These are phyloP conservation scores for Aspergillus diversus DNA, from an alignment of 495 filamentous ascomycete species.

Conservation along the genomic window DNA sequence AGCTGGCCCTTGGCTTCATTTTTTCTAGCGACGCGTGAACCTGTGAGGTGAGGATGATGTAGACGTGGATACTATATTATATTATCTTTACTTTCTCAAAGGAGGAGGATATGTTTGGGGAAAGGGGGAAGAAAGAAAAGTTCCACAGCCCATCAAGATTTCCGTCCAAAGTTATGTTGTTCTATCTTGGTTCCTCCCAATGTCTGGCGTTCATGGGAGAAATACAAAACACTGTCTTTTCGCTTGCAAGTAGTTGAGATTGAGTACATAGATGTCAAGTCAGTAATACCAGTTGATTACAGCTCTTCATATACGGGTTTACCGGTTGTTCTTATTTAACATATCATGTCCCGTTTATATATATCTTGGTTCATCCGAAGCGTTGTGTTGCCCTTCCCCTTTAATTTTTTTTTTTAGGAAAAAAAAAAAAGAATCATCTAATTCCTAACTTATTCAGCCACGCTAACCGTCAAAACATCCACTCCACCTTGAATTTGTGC, in stretches of 20 bases:
- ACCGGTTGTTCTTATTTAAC: too few species aligned
- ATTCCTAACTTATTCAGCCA: constrained; percentile 42
- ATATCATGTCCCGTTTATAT: too few species aligned
- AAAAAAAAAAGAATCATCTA: neutral
- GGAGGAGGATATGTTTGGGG: neutral
- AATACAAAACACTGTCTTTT: neutral
- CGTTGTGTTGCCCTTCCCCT: too few species aligned
- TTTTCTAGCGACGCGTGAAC: too few species aligned
- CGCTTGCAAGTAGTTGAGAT: neutral
- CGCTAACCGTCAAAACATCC: constrained; percentile 67
- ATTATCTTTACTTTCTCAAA: neutral
- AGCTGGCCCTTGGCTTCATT: too few species aligned
- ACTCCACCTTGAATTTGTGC: constrained; percentile 71
- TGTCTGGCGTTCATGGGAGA: constrained; percentile 1
- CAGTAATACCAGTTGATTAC: neutral
- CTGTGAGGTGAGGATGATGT: neutral
- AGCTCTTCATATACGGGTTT: neutral
- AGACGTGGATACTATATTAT: neutral
- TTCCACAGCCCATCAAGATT: neutral
- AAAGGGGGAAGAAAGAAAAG: neutral
- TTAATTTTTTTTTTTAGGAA: too few species aligned
- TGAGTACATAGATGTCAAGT: neutral
- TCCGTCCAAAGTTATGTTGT: neutral
- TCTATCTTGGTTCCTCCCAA: neutral
- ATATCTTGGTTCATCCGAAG: too few species aligned